A percentile compares a stretch with the other conserved stretches of the same genome.
Evolutionary conservation across 2,329 filamentous ascomycete genomes (phyloP).

Genomic region (Samsoniella hepiali): DNA sequence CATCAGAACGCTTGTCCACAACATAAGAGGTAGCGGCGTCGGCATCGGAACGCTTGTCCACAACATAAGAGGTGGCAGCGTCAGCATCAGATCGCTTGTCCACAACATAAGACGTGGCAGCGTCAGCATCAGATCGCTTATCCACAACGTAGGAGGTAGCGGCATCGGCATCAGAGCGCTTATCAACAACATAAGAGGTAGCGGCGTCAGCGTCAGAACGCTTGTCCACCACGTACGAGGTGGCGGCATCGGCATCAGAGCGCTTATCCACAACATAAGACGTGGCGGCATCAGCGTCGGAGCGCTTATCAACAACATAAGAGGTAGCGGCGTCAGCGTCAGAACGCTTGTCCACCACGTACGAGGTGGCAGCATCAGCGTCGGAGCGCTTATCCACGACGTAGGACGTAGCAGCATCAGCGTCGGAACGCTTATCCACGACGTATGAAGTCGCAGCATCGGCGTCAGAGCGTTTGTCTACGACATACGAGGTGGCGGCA

Average conservation of each 20-base stretch:
- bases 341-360: neutral
- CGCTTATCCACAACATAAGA: neutral
- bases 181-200: neutral
- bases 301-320: neutral
- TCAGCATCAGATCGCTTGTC: neutral
- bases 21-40: constrained; percentile 5
- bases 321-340: neutral
- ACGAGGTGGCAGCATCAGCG: neutral
- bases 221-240: neutral
- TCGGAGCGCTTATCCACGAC: neutral
- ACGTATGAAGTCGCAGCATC: neutral
- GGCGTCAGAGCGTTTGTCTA: neutral
- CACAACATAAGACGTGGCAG: neutral
- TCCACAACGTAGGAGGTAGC: neutral
- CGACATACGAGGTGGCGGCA: constrained; percentile 7
- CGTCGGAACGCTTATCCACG: neutral
- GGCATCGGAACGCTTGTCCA: neutral
- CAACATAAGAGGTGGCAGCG: neutral
- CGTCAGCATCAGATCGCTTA: neutral
- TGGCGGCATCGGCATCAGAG: neutral
- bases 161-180: neutral
- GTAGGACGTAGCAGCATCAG: neutral
- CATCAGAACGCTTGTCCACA: constrained; percentile 10
- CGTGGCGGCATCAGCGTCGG: neutral
- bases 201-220: neutral